phyloP scores from a whole-genome alignment of 257 asterid genomes.

The Solanum tarijense region DNA sequence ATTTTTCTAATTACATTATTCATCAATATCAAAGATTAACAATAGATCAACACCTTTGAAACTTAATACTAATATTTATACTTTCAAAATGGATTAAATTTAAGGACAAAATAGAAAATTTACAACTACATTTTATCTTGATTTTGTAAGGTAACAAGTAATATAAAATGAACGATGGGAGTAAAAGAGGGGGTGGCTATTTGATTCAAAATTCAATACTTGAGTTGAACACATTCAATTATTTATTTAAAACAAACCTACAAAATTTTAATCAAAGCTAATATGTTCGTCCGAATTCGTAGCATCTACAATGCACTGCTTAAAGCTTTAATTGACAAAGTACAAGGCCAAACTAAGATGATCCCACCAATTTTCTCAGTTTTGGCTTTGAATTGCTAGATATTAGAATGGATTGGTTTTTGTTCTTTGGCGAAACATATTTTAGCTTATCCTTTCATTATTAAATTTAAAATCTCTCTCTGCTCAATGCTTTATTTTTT shows the following conservation, averaged over 20 bases:
- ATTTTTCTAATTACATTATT: not conserved
- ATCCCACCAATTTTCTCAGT: not conserved
- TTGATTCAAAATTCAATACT: not conserved
- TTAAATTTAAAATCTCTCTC: not conserved
- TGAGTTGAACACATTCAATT: not conserved
- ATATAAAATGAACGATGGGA: too few relatives aligned
- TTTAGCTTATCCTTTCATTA: not conserved
- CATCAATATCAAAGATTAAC: not conserved
- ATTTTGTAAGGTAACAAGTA: not conserved
- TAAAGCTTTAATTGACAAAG: not conserved
- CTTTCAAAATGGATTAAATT: too few relatives aligned
- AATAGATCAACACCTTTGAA: not conserved
- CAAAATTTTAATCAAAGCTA: not conserved
- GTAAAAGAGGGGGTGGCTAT: too few relatives aligned
- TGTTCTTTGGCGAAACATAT: not conserved
- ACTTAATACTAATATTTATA: not conserved
- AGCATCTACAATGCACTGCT: not conserved
- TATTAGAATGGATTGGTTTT: not conserved
- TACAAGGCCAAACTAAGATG: not conserved
- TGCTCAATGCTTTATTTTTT: not conserved
- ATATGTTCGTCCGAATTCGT: too few relatives aligned
- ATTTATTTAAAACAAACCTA: not conserved
- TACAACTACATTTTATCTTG: too few relatives aligned
- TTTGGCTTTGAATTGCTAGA: not conserved
- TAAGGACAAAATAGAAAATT: not conserved